Conservation (phyloP, 164 flowering plant species). For the Malania oleifera region DNA sequence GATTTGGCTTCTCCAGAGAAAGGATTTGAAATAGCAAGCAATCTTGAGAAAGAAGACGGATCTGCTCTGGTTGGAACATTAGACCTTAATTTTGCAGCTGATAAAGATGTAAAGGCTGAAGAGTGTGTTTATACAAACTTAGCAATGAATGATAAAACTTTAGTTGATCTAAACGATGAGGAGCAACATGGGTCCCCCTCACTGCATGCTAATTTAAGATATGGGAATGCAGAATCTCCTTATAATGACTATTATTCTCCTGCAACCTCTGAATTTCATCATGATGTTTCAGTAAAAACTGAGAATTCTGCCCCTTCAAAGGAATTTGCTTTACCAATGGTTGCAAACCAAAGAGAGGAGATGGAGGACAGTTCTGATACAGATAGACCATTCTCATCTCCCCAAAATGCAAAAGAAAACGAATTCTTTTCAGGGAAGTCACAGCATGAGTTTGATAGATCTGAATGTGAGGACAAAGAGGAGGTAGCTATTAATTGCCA, state of each 20-base stretch:
- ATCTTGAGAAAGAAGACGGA: slow-evolving; percentile 8
- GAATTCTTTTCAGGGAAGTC: neutral
- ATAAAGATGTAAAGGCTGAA: slow-evolving; percentile 15
- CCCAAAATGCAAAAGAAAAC: slow-evolving; percentile 3
- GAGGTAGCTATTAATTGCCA: slow-evolving; percentile 5
- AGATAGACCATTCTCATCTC: neutral
- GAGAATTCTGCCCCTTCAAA: slow-evolving; percentile 3
- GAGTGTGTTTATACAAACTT: slow-evolving; percentile 13
- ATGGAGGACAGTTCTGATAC: slow-evolving; percentile 5
- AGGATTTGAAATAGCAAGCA: slow-evolving; percentile 10
- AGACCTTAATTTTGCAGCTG: slow-evolving; percentile 19
- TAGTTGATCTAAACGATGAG: slow-evolving; percentile 14
- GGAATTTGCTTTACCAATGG: slow-evolving; percentile 3
- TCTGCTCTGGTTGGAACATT: slow-evolving; percentile 13
- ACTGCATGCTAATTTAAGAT: slow-evolving; percentile 9
- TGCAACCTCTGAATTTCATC: slow-evolving; percentile 2
- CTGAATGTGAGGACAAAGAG: slow-evolving; percentile 7
- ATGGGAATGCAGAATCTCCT: slow-evolving; percentile 8
- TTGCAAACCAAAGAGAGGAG: neutral
- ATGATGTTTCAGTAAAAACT: slow-evolving; percentile 10
- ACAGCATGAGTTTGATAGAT: slow-evolving; percentile 4
- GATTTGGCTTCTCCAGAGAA: slow-evolving; percentile 20
- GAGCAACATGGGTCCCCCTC: slow-evolving; percentile 3
- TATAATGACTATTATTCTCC: slow-evolving; percentile 5
- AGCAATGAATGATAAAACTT: slow-evolving; percentile 2